Evolutionary conservation across 805 yeast species (phyloP), one percentile per base, ranked within the genome.

Genomic region (Wickerhamomyces chaumierensis): DNA sequence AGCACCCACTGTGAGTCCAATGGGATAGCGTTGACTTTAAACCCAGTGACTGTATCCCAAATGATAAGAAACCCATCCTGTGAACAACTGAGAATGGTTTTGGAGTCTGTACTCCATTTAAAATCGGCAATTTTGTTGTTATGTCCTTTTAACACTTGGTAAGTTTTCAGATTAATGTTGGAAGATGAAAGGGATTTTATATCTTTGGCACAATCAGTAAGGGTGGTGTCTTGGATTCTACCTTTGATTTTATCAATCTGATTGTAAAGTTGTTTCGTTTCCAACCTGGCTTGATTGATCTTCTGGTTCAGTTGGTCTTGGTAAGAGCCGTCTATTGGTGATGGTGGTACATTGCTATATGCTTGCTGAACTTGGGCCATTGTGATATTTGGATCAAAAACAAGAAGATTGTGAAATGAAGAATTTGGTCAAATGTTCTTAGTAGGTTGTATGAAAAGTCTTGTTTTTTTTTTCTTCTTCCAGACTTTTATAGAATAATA

Each of bases 21-120:
- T 4, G 77, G 71, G 15, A 87, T 72, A 1, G 86, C 85, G 39
- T 76, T 75, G 39, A 71, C 63, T 52, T 87, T 88, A 45, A 72
- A 62, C 3, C 87, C 88, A 0, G 84, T 71, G 3, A 69, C 62
- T 0, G 85, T 68, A 55, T 87, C 90, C 96, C 96, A 88, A 17
- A 84, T 58, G 31, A 88, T 65, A 65, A 86, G 65, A 52, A 75
- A 81, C 2, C 95, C 95, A 58, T 88, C 96, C 54, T 84, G 95
- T 19, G 90, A 78, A 0, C 85, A 86, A 36, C 86, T 73, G 8
- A 86, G 57, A 2, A 87, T 52, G 34, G 67, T 68, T 34, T 60
- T 57, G n/a, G 82, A 70, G 52, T 79, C 78, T 1, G 64, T 55
- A 39, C 76, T 69, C 94, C 95, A 83, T 38, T 74, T 65, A 41